Evolutionary conservation across 73 alveolate genomes (phyloP), one percentile per base, ranked within the genome.

Genomic region (Blepharisma japonicum): DNA sequence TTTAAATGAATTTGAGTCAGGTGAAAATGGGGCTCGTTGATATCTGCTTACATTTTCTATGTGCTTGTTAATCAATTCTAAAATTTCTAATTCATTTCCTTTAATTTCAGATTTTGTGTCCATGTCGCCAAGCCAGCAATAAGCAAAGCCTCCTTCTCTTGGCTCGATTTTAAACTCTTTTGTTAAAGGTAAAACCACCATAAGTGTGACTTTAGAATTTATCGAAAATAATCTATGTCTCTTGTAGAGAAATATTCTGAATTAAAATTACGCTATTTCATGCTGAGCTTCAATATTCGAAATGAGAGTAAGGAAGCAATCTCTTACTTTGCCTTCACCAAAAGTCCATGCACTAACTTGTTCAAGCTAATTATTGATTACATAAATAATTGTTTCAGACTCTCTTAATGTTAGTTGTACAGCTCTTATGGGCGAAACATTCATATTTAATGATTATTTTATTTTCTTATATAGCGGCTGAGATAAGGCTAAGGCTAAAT

Each of bases 101-200:
- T 18, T 14, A 25, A 61, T 20, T 39, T 61, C 74, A 61, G 47
- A 61, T 2, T 14, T 20, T 61, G 14, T n/a, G n/a, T 61, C 18
- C 14, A 8, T 9, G 5, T n/a, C 23, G 0, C 23, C 47, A 61
- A n/a, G 47, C 74, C 74, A 61, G 18, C n/a, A 14, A 18, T 2
- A 9, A 14, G 38, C 74, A 25, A 61, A 61, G 39, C 14, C 23
- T 11, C 23, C 50, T n/a, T 61, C 74, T 25, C 23, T 61, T 11
- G 74, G 74, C n/a, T 14, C 11, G 74, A 61, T 25, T 8, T 61
- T n/a, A n/a, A 61, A 9, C 47, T 61, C 74, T 8, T 14, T 18
- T 20, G 74, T 61, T 25, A 61, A 25, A 61, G 74, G 74, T 2
- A 14, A 61, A 25, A 61, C 50, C 18, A 61, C 67, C n/a, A 53